Evolutionary conservation across 768 basidiomycete genomes (phyloP), one percentile per base, ranked within the genome.

Genomic region (Mycena vitilis): DNA sequence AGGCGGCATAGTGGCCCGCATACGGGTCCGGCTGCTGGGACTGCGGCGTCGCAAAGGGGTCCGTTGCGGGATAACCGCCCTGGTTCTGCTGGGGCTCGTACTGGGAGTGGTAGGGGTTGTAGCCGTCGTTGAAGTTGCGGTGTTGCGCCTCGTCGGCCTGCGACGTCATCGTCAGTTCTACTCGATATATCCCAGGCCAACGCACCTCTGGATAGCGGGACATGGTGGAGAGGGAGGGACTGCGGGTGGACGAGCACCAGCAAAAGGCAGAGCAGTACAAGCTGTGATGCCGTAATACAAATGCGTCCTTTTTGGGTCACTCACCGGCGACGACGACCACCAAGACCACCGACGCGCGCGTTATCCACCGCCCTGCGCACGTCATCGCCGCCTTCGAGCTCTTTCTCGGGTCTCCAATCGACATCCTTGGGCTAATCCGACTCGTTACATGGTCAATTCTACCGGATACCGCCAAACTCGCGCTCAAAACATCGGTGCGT

Each of bases 121-220:
- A 89, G 0, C 90, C 89, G 66, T 93, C 91, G 73, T 91, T 90
- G 78, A 92, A 91, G 63, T 85, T 86, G 36, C 86, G 78, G 20
- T 80, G 84, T 70, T 90, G 90, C 16, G 83, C 87, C 77, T 92
- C 89, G 76, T 92, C 89, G 5, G 88, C 85, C 88, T 91, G 57
- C 45, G 5, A 30, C 5, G 30, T 30, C 30, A 5, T 30, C 30
- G 30, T 30, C 5, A 30, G 30, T 30, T 30, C 30, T 30, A 30
- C 30, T 30, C 30, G 5, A 30, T 3, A 30, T 30, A 30, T 30
- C 2, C 2, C 30, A 30, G 5, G 30, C 30, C 30, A 3, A 5
- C n/a, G 15, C 69, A 80, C 79, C 73, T 79, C 77, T 70, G 77
- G 79, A 44, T 80, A 82, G 49, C 73, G 75, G 47, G 80, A 80